phyloP scores from a whole-genome alignment of 805 yeast genomes.

The Metschnikowia reukaufii region DNA sequence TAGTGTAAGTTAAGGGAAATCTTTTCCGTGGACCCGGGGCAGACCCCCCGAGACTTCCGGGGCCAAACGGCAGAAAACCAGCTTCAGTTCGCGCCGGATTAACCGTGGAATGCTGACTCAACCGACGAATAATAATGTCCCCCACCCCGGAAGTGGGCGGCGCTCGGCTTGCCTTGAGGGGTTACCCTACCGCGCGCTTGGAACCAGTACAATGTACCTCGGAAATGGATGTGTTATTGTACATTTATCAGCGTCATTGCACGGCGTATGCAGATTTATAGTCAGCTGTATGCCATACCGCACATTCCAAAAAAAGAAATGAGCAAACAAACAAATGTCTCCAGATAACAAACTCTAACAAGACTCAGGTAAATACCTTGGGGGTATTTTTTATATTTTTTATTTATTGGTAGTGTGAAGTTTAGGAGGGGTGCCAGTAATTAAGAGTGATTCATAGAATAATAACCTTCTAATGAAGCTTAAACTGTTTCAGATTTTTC shows the following conservation, averaged over 20 bases:
- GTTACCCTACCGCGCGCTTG: constrained; percentile 2
- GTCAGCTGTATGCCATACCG: constrained; percentile 4
- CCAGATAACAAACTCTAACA: constrained; percentile 4
- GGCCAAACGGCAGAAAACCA: neutral
- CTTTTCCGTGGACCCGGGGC: neutral
- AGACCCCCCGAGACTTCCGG: neutral
- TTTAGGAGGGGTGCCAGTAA: too few relatives aligned
- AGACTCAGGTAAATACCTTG: neutral
- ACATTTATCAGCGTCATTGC: neutral
- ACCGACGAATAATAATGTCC: neutral
- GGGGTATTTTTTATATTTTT: neutral
- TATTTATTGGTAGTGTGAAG: too few relatives aligned
- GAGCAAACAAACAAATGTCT: constrained; percentile 4
- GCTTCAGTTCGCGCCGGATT: neutral
- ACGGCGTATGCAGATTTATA: constrained; percentile 1
- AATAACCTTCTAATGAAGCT: too few relatives aligned
- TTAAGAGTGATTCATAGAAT: neutral
- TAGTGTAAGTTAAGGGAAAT: neutral
- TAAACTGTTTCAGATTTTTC: neutral
- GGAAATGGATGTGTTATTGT: neutral
- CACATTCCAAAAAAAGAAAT: constrained; percentile 6
- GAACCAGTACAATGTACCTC: neutral
- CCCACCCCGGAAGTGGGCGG: constrained; percentile 1
- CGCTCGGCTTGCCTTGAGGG: neutral
- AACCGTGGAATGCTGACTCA: neutral